Percentiles rank a stretch among this genome's conserved stretches.
phyloP scores from a whole-genome alignment of 306 rosid species.

The Prunus fruticosa region DNA sequence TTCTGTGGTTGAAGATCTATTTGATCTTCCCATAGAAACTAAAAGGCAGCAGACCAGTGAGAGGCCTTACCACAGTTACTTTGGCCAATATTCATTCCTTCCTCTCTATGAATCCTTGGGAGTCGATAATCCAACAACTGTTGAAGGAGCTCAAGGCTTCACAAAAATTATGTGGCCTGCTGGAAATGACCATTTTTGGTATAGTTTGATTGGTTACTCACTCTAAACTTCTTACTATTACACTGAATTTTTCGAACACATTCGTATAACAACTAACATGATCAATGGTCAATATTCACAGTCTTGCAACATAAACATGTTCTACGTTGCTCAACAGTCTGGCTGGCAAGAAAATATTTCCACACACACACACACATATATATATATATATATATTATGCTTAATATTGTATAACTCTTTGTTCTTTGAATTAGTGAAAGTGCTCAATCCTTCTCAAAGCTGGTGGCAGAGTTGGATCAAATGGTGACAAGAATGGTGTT shows the following conservation, averaged over 20 bases:
- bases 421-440: constrained; percentile 19
- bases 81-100: not conserved
- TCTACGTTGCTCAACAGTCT: no score
- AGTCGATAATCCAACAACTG: constrained; percentile 30
- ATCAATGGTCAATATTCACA: no score
- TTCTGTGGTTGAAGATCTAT: constrained; percentile 33
- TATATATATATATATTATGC: no score
- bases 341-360: no score
- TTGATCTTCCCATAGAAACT: constrained; percentile 49
- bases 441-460: constrained; percentile 21
- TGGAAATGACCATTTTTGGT: constrained; percentile 30
- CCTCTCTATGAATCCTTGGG: constrained; percentile 47
- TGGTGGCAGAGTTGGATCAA: constrained; percentile 25
- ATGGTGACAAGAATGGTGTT: constrained; percentile 36
- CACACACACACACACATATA: no score
- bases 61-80: constrained; percentile 27
- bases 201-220: not conserved
- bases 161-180: constrained; percentile 42
- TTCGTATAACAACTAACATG: no score
- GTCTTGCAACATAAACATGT: no score
- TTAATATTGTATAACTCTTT: not conserved
- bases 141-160: constrained; percentile 21
- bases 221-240: no score
- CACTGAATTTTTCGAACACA: no score
- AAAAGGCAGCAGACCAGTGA: constrained; percentile 39